Percentiles rank a stretch among this genome's conserved stretches.
These are phyloP conservation scores for Phialocephala sp. DNA, from an alignment of 2,329 filamentous ascomycete species.

Conservation along the genomic window DNA sequence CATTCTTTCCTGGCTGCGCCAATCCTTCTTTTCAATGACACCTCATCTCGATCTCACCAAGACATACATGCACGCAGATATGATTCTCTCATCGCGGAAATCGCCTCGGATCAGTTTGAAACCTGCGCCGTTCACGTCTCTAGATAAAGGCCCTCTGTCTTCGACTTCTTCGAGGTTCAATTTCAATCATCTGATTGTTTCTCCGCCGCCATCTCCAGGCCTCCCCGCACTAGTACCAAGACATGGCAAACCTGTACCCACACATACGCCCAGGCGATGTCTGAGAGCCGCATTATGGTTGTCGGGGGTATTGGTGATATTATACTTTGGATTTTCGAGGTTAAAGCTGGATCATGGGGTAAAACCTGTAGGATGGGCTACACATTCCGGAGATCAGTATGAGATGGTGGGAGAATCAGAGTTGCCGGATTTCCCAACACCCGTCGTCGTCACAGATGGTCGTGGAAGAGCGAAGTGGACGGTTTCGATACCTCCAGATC, in stretches of 20 bases:
- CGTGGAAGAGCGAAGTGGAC: constrained; percentile 76
- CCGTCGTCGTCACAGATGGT: constrained; percentile 71
- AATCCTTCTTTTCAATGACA: constrained; percentile 36
- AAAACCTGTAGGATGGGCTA: constrained; percentile 46
- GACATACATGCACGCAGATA: constrained; percentile 47
- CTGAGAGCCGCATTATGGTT: constrained; percentile 55
- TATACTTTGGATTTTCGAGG: constrained; percentile 54
- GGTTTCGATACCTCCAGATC: constrained; percentile 73
- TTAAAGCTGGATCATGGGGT: constrained; percentile 40
- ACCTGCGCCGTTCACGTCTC: constrained; percentile 60
- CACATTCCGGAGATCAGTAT: constrained; percentile 55
- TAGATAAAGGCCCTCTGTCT: constrained; percentile 60
- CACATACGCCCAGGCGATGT: constrained; percentile 41
- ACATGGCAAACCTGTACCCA: constrained; percentile 63
- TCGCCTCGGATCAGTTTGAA: constrained; percentile 62
- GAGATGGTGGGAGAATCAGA: constrained; percentile 70
- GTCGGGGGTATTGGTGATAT: constrained; percentile 53
- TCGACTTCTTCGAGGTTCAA: constrained; percentile 67
- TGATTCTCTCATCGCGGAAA: constrained; percentile 45
- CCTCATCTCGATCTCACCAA: constrained; percentile 39
- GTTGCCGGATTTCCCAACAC: constrained; percentile 74
- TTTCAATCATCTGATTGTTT: constrained; percentile 71
- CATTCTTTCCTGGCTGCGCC: constrained; percentile 40
- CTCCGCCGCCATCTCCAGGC: constrained; percentile 72
- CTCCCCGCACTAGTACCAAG: constrained; percentile 71